phyloP scores from a whole-genome alignment of 2,329 filamentous ascomycete genomes.

The Epichloe hybrida region DNA sequence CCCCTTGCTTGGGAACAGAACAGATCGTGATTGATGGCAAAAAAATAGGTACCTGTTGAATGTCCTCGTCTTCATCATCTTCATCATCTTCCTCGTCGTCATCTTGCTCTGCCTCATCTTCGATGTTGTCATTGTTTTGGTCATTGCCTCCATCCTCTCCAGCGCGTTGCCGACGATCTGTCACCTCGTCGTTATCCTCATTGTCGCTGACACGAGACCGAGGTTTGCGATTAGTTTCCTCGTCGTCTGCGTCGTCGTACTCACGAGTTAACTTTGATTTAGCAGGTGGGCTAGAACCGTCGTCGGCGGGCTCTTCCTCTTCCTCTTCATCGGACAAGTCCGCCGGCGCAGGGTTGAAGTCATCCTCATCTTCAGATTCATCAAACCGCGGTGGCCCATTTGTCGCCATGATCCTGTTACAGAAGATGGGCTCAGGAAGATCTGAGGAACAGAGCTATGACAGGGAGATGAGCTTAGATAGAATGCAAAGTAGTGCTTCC shows the following conservation, averaged over 20 bases:
- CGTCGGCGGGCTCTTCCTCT: constrained; percentile 27
- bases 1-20: neutral
- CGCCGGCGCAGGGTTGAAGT: constrained; percentile 75
- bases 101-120: constrained; percentile 26
- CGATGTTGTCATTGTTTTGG: constrained; percentile 20
- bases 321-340: constrained; percentile 59
- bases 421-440: neutral
- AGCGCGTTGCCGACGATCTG: neutral
- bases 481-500: too few species aligned
- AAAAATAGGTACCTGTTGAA: constrained; percentile 40
- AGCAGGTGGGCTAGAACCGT: constrained; percentile 20
- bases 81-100: constrained; percentile 41
- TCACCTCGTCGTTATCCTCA: constrained; percentile 29
- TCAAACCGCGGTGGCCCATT: constrained; percentile 36
- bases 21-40: neutral
- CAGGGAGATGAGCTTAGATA: neutral
- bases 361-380: constrained; percentile 65
- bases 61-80: constrained; percentile 52
- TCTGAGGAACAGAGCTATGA: neutral
- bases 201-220: constrained; percentile 17
- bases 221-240: constrained; percentile 16
- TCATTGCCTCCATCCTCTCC: constrained; percentile 16
- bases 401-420: constrained; percentile 30
- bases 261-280: constrained; percentile 21
- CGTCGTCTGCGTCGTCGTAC: constrained; percentile 17